Evolutionary conservation across 139 green algal species (phyloP).

Genomic region (Chlorella sp.): DNA sequence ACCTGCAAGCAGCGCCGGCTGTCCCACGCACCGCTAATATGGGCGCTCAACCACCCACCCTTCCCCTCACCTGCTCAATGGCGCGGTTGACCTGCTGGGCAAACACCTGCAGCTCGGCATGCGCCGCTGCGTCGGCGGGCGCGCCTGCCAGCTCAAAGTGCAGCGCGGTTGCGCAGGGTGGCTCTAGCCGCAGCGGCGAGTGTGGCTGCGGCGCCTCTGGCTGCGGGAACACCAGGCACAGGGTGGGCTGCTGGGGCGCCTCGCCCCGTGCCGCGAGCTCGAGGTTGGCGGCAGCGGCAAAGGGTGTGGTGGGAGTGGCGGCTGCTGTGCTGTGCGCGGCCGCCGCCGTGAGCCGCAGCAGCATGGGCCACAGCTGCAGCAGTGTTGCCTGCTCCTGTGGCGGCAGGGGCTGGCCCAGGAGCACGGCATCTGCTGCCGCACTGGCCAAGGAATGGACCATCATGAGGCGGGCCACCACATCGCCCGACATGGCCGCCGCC

Average conservation of each 20-base stretch:
- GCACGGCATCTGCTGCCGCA: not conserved
- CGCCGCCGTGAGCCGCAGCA: not conserved
- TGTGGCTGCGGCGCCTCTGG: not conserved
- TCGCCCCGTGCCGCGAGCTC: not conserved
- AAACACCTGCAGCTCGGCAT: constrained; percentile 8
- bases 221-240: not conserved
- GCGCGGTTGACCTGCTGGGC: not conserved
- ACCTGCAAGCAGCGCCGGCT: too few relatives aligned
- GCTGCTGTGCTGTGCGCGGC: not conserved
- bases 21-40: too few relatives aligned
- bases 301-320: not conserved
- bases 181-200: not conserved
- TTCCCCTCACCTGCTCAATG: constrained; percentile 1
- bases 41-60: too few relatives aligned
- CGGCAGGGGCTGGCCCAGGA: not conserved
- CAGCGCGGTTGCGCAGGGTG: not conserved
- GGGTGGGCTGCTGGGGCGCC: not conserved
- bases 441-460: not conserved
- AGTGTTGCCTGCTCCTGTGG: not conserved
- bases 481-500: not conserved
- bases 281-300: not conserved
- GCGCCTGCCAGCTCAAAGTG: not conserved
- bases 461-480: constrained; percentile 5
- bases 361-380: constrained; percentile 10
- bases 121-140: not conserved